phyloP scores from a whole-genome alignment of 2,329 filamentous ascomycete genomes.

The Fusarium nelsonii region DNA sequence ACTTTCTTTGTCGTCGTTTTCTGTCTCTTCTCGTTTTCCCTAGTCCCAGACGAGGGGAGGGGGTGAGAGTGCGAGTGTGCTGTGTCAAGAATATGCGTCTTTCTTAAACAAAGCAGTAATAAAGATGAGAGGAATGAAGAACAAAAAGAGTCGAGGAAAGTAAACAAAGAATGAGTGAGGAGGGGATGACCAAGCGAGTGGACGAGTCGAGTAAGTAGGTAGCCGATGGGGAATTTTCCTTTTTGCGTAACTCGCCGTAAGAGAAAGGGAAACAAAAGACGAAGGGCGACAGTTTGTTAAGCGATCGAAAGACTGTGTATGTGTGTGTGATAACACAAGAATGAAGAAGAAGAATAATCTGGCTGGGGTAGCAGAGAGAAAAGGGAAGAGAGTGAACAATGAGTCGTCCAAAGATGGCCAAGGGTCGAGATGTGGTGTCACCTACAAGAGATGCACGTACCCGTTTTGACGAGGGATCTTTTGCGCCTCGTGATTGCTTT shows the following conservation, averaged over 20 bases:
- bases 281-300: neutral
- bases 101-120: neutral
- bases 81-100: conserved; percentile 8
- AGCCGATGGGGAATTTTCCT: neutral
- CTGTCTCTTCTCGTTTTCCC: conserved; percentile 17
- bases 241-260: conserved; percentile 20
- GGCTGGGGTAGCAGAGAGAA: neutral
- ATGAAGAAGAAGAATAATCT: neutral
- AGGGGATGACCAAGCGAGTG: neutral
- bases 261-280: conserved; percentile 2
- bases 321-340: neutral
- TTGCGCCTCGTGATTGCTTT: conserved; percentile 4
- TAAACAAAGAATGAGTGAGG: neutral
- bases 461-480: conserved; percentile 24
- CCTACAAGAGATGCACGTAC: conserved; percentile 30
- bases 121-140: neutral
- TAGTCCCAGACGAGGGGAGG: conserved; percentile 16
- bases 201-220: neutral
- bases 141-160: neutral
- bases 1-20: neutral
- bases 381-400: conserved; percentile 5
- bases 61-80: conserved; percentile 4
- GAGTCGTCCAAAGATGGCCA: conserved; percentile 28
- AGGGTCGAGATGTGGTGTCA: conserved; percentile 31
- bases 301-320: conserved; percentile 2